phyloP scores from a whole-genome alignment of 805 yeast species.

The Tetrapisispora taiwanensis region DNA sequence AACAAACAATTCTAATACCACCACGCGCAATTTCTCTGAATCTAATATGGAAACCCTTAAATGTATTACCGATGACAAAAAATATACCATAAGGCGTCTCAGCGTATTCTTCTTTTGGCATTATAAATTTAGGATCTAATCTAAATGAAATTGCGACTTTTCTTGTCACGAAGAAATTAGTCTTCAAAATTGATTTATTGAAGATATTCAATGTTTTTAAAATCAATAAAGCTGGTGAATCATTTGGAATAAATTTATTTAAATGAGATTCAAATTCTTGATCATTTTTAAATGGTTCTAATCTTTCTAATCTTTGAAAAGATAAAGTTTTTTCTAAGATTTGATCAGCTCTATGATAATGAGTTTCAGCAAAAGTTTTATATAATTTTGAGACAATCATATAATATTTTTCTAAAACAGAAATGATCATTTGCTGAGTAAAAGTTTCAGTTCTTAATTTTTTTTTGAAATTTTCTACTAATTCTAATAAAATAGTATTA shows the following conservation, averaged over 20 bases:
- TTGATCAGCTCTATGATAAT: slow-evolving; percentile 49
- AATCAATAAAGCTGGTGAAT: slow-evolving; percentile 69
- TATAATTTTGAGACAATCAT: slow-evolving; percentile 73
- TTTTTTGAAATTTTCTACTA: slow-evolving; percentile 69
- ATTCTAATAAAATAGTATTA: slow-evolving; percentile 56
- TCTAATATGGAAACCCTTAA: slow-evolving; percentile 94
- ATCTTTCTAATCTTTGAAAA: slow-evolving; percentile 73
- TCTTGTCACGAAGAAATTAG: slow-evolving; percentile 87
- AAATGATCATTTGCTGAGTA: slow-evolving; percentile 73
- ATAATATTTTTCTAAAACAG: slow-evolving; percentile 59
- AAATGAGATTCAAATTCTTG: slow-evolving; percentile 64
- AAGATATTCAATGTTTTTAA: slow-evolving; percentile 73
- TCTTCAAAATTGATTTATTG: slow-evolving; percentile 80
- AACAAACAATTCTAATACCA: slow-evolving; percentile 90
- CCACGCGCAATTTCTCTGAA: slow-evolving; percentile 97
- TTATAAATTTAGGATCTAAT: slow-evolving; percentile 65
- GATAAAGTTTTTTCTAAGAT: slow-evolving; percentile 67
- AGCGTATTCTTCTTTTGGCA: slow-evolving; percentile 82
- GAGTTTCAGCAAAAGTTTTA: slow-evolving; percentile 84
- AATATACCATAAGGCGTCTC: slow-evolving; percentile 92
- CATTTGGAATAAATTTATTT: slow-evolving; percentile 57
- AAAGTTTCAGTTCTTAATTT: slow-evolving; percentile 89
- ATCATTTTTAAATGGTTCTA: slow-evolving; percentile 63
- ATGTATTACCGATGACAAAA: slow-evolving; percentile 90
- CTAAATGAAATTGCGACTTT: slow-evolving; percentile 93